These are phyloP conservation scores for Scheffersomyces cryptocercus DNA, from an alignment of 1,139 yeast genomes.

Conservation along the genomic window DNA sequence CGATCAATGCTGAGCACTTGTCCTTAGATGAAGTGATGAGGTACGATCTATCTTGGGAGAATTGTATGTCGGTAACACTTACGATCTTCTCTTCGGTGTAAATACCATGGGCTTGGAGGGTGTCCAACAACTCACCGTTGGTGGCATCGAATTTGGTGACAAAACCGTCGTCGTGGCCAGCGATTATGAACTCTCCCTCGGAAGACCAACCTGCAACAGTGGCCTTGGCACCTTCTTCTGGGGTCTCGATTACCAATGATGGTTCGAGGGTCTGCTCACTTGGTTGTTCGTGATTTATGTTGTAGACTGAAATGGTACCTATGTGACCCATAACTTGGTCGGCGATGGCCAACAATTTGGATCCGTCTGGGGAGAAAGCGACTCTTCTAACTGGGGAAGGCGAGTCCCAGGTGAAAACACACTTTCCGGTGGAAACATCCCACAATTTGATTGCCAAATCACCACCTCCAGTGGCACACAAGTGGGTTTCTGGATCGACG, in stretches of 20 bases:
- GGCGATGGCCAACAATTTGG: conserved; percentile 71
- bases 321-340: conserved; percentile 92
- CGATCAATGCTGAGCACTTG: conserved; percentile 78
- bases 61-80: conserved; percentile 81
- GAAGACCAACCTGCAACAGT: conserved; percentile 90
- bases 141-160: conserved; percentile 77
- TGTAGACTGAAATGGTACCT: conserved; percentile 74
- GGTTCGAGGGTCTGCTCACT: conserved; percentile 52
- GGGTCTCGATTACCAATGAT: conserved; percentile 61
- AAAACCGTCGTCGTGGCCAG: conserved; percentile 87
- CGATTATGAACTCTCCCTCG: conserved; percentile 69
- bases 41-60: conserved; percentile 83
- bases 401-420: conserved; percentile 71
- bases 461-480: conserved; percentile 87
- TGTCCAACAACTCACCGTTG: conserved; percentile 68
- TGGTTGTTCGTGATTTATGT: conserved; percentile 45
- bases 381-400: conserved; percentile 90
- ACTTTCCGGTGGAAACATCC: conserved; percentile 78
- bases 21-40: conserved; percentile 93
- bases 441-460: conserved; percentile 86
- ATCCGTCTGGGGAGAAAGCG: conserved; percentile 77
- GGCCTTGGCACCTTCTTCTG: conserved; percentile 62
- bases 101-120: conserved; percentile 64
- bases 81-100: conserved; percentile 56
- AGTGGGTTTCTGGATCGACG: conserved; percentile 66